Evolutionary conservation across 2,329 filamentous ascomycete genomes (phyloP).

Genomic region (Claviceps maximensis): DNA sequence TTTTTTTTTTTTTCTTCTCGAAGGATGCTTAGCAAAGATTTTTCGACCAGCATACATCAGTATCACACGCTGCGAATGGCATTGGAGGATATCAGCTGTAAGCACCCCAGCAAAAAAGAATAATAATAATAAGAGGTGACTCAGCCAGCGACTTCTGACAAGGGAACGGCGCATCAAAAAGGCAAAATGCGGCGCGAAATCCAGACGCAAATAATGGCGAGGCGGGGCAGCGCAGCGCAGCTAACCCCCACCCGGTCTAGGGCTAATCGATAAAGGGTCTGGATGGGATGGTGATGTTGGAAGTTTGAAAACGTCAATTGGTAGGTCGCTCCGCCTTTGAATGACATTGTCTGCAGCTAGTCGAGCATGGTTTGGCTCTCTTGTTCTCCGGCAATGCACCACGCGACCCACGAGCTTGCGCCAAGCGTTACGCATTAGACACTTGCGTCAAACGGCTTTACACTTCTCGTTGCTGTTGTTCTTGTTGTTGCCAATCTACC

Average conservation of each 20-base stretch:
- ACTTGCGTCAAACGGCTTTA: neutral
- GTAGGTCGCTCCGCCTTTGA: neutral
- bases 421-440: neutral
- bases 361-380: neutral
- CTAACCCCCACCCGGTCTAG: neutral
- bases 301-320: neutral
- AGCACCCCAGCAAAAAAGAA: neutral
- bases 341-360: neutral
- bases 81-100: neutral
- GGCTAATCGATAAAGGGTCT: neutral
- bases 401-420: neutral
- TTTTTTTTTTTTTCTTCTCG: too few relatives aligned
- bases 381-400: neutral
- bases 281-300: neutral
- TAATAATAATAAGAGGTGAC: neutral
- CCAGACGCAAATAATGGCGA: conserved; percentile 9
- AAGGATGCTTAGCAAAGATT: neutral
- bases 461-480: neutral
- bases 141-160: conserved; percentile 1
- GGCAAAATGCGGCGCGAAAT: conserved; percentile 5
- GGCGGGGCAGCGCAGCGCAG: conserved; percentile 13
- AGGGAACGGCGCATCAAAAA: neutral
- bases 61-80: neutral
- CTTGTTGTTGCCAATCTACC: too few relatives aligned
- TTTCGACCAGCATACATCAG: neutral